A percentile compares a stretch with the other conserved stretches of the same genome.
phyloP scores from a whole-genome alignment of 768 basidiomycete genomes.

The Sporobolomyces pararoseus region DNA sequence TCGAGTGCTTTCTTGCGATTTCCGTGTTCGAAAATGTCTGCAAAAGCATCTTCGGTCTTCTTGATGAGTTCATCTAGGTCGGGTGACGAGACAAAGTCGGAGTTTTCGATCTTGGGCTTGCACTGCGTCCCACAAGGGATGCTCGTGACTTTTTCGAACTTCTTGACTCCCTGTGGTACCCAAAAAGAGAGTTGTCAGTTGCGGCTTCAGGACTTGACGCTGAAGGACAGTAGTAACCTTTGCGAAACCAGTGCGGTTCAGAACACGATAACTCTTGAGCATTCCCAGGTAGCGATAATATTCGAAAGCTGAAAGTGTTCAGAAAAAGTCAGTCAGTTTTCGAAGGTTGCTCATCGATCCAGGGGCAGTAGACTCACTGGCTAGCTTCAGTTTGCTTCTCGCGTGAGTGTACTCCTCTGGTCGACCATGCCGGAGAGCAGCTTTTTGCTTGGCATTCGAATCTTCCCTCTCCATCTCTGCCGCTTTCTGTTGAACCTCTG shows the following conservation, averaged over 20 bases:
- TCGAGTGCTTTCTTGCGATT: slow-evolving; percentile 69
- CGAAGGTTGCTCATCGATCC: neutral
- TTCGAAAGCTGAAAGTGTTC: slow-evolving; percentile 21
- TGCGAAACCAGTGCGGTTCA: slow-evolving; percentile 72
- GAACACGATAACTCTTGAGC: slow-evolving; percentile 82
- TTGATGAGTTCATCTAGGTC: slow-evolving; percentile 64
- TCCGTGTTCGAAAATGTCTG: slow-evolving; percentile 68
- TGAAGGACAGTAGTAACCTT: slow-evolving; percentile 34
- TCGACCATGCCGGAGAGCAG: slow-evolving; percentile 50
- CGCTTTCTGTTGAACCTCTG: neutral
- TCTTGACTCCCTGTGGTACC: slow-evolving; percentile 31
- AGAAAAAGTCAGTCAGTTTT: no score
- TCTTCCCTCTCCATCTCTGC: neutral
- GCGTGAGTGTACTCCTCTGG: slow-evolving; percentile 79
- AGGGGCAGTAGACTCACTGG: slow-evolving; percentile 47
- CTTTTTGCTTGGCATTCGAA: neutral
- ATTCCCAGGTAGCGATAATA: slow-evolving; percentile 78
- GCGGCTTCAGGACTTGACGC: slow-evolving; percentile 50
- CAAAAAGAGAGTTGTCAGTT: neutral
- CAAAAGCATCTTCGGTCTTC: slow-evolving; percentile 72
- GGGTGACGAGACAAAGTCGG: slow-evolving; percentile 64
- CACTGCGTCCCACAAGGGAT: slow-evolving; percentile 67
- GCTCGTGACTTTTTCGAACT: slow-evolving; percentile 43
- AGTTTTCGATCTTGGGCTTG: slow-evolving; percentile 69
- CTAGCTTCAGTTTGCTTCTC: slow-evolving; percentile 78